Conservation (phyloP, 345 rosid species). For the Rhizophora mangle region DNA sequence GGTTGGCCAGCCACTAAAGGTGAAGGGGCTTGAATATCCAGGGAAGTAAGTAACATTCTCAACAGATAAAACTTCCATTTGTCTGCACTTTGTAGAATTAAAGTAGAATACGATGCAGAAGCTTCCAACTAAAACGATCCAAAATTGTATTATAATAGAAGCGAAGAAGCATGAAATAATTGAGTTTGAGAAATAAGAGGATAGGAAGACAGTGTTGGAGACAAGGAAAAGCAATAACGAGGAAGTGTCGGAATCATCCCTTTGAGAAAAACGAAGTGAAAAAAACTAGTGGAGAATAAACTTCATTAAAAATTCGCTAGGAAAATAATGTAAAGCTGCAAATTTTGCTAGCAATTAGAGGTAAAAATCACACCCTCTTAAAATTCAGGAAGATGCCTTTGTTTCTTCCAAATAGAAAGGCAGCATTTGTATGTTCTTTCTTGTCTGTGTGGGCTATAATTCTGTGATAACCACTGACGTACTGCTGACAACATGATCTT, state of each 20-base stretch:
- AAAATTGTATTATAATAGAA: background rate
- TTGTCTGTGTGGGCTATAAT: too few species aligned
- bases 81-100: conserved; percentile 20
- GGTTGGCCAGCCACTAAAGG: conserved; percentile 9
- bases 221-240: too few species aligned
- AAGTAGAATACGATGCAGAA: background rate
- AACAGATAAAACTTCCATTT: conserved; percentile 7
- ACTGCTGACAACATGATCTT: too few species aligned
- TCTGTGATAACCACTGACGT: too few species aligned
- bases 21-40: conserved; percentile 27
- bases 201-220: background rate
- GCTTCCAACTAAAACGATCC: background rate
- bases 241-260: background rate
- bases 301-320: too few species aligned
- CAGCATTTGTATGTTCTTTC: too few species aligned
- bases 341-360: too few species aligned
- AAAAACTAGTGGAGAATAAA: background rate
- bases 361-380: too few species aligned
- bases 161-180: too few species aligned
- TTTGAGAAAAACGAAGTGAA: background rate
- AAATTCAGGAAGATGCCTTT: too few species aligned
- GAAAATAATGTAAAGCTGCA: background rate
- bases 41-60: conserved; percentile 22
- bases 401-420: too few species aligned
- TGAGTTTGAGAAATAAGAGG: background rate